These are phyloP conservation scores for Phialocephala subalpina DNA, from an alignment of 2,329 filamentous ascomycete genomes.

Conservation along the genomic window DNA sequence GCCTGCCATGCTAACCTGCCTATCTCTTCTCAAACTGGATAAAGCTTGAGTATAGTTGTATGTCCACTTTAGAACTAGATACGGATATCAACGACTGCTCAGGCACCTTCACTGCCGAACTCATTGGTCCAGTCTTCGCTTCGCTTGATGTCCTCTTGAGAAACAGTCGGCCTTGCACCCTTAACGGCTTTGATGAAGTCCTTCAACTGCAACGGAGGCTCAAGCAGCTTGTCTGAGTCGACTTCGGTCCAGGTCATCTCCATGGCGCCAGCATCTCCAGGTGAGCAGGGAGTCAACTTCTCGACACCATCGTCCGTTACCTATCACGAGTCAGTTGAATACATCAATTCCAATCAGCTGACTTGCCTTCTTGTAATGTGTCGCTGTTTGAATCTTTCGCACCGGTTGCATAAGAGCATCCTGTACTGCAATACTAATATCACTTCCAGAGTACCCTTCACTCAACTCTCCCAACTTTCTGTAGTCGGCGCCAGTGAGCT, in stretches of 20 bases:
- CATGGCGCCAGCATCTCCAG: conserved; percentile 82
- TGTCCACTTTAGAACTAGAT: background rate
- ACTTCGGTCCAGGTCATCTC: conserved; percentile 96
- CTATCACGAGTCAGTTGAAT: conserved; percentile 50
- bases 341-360: background rate
- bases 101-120: conserved; percentile 86
- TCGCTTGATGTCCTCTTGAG: conserved; percentile 80
- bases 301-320: conserved; percentile 72
- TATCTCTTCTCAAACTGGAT: background rate
- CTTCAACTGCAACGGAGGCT: conserved; percentile 86
- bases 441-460: conserved; percentile 94
- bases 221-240: conserved; percentile 82
- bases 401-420: conserved; percentile 98
- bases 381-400: conserved; percentile 94
- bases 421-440: conserved; percentile 96
- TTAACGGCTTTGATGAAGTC: conserved; percentile 95
- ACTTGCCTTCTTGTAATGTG: conserved; percentile 91
- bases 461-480: conserved; percentile 80
- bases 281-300: conserved; percentile 90
- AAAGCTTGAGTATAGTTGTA: background rate
- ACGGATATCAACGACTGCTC: conserved; percentile 18
- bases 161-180: conserved; percentile 88
- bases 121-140: conserved; percentile 96
- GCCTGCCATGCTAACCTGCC: conserved; percentile 33
- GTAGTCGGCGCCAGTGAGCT: conserved; percentile 80